Base-by-base conservation (phyloP, 2,329 filamentous ascomycete species). In the Fusarium praegraminearum region DNA sequence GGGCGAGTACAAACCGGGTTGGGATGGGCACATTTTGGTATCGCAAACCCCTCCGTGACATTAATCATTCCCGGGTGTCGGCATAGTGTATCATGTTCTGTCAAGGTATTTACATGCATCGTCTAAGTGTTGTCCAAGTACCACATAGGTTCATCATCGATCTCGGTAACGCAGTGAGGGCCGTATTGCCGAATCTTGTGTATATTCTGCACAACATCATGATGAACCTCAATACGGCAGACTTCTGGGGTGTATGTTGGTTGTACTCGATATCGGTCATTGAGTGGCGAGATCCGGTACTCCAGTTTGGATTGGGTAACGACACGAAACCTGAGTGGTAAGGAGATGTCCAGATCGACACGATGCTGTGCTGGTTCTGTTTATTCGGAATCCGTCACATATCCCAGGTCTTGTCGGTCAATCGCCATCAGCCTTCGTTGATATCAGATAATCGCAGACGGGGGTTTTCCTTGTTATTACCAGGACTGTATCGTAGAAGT, bases 1-100 rank as follows among this genome's bases (percentile, higher is more conserved):
- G 68, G 1, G 65, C 8, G 1, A 62, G 57, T 16, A 57, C 30
- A 32, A 69, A 57, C 55, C 54, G 69, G n/a, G 67, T 47, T 24
- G 63, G 66, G 24, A 68, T 71, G 22, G 67, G 20, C 2, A 64
- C n/a, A 20, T 72, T 54, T 18, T 70, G 64, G 6, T 73, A 71
- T 16, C 60, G 59, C 22, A 70, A 16, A 3, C 50, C 65, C 18
- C 10, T 22, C 28, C 1, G 32, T 10, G n/a, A 62, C 58, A 45
- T 60, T 65, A 2, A 38, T 15, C 8, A 52, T 70, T 26, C 45
- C 59, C 30, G 59, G 59, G 12, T 51, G 41, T 18, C 45, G 40
- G 3, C 63, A 69, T 20, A 72, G 38, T 2, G 58, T 56, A 9
- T 72, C 24, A 10, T 61, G 41, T 6, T 73, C 40, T 5, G 33